Evolutionary conservation across 768 basidiomycete genomes (phyloP).

Genomic region (Hortiboletus campestris): DNA sequence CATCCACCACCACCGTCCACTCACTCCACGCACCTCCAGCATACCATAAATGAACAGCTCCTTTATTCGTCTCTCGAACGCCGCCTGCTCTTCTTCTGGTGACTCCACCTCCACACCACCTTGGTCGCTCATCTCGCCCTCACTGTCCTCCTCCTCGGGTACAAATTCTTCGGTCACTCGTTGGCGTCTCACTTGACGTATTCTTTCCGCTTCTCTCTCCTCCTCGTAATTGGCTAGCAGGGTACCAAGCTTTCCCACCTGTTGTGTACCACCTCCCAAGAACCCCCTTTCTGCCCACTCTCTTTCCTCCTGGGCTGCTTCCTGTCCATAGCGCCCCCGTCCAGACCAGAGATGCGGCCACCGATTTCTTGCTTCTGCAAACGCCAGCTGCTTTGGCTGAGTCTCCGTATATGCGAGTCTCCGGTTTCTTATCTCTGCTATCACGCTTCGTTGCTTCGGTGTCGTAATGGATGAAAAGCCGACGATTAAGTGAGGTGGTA

Average conservation of each 20-base stretch:
- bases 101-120: conserved; percentile 33
- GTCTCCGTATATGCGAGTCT: conserved; percentile 60
- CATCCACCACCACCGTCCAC: background rate
- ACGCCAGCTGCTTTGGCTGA: conserved; percentile 53
- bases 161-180: conserved; percentile 44
- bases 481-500: conserved; percentile 63
- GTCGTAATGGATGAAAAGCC: conserved; percentile 43
- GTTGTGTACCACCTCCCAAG: conserved; percentile 50
- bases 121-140: conserved; percentile 38
- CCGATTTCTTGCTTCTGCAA: conserved; percentile 47
- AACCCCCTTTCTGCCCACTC: conserved; percentile 67
- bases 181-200: conserved; percentile 45
- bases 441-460: conserved; percentile 63
- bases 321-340: conserved; percentile 43
- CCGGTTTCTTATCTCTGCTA: conserved; percentile 70
- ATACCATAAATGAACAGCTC: conserved; percentile 76
- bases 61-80: conserved; percentile 59
- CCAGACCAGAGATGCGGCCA: conserved; percentile 76
- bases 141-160: conserved; percentile 60
- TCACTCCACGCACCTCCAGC: conserved; percentile 53
- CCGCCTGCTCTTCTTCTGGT: conserved; percentile 45
- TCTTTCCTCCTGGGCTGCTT: conserved; percentile 63
- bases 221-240: conserved; percentile 75
- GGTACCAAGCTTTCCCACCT: conserved; percentile 67
- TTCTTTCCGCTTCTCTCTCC: conserved; percentile 67